Percentiles rank a stretch among this genome's conserved stretches.
These are phyloP conservation scores for Candida boleticola DNA, from an alignment of 805 yeast species.

Conservation along the genomic window DNA sequence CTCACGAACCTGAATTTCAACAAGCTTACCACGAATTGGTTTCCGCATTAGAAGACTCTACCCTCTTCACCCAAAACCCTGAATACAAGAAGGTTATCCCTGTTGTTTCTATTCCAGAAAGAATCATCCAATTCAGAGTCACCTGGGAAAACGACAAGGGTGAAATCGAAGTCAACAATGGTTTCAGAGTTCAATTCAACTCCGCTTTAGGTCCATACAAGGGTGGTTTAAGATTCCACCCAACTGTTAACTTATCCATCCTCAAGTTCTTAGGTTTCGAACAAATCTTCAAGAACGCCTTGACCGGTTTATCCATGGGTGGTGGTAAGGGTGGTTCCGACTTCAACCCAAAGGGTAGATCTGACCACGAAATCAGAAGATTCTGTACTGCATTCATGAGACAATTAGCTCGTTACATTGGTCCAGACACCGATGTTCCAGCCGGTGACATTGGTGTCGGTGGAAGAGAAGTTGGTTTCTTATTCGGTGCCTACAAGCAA, in stretches of 20 bases:
- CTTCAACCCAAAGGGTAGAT: conserved; percentile 94
- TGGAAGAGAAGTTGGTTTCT: conserved; percentile 92
- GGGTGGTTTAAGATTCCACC: conserved; percentile 98
- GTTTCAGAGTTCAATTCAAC: conserved; percentile 98
- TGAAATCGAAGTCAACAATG: conserved; percentile 88
- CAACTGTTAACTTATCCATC: conserved; percentile 91
- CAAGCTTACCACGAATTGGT: conserved; percentile 96
- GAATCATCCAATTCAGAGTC: conserved; percentile 95
- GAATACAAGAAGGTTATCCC: conserved; percentile 85
- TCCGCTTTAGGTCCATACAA: conserved; percentile 98
- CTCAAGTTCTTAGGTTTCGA: conserved; percentile 96
- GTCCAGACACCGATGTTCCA: conserved; percentile 96
- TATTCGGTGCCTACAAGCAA: conserved; percentile 95
- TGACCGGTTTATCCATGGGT: conserved; percentile 96
- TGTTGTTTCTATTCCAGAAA: conserved; percentile 91
- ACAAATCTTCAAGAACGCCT: conserved; percentile 97
- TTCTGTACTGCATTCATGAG: conserved; percentile 95
- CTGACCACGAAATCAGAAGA: conserved; percentile 92
- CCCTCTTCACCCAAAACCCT: conserved; percentile 85
- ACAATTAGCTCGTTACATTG: conserved; percentile 94
- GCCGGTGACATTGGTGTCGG: conserved; percentile 99
- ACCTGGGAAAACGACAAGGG: conserved; percentile 97
- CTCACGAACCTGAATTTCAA: conserved; percentile 96
- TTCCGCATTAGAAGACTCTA: conserved; percentile 85
- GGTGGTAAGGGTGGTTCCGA: conserved; percentile 99